phyloP scores from a whole-genome alignment of 2,329 filamentous ascomycete species.

The Ascochyta viciae-villosae region DNA sequence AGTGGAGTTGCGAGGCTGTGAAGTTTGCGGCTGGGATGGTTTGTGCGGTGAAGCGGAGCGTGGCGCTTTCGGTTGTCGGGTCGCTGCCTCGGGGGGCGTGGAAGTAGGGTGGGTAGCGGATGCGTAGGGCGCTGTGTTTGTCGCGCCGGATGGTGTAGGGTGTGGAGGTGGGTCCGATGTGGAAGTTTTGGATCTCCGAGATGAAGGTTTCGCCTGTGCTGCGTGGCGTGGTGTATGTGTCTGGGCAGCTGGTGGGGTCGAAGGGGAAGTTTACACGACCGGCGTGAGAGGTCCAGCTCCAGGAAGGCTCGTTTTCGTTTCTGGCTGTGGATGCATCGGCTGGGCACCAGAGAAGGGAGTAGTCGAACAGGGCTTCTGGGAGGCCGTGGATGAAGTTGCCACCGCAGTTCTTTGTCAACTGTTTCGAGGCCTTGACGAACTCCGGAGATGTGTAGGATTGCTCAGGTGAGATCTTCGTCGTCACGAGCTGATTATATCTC shows the following conservation, averaged over 20 bases:
- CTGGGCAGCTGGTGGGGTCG: constrained; percentile 42
- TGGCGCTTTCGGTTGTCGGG: constrained; percentile 26
- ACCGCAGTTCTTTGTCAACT: constrained; percentile 38
- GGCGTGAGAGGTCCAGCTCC: constrained; percentile 42
- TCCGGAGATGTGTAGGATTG: constrained; percentile 22
- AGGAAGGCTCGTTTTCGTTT: constrained; percentile 33
- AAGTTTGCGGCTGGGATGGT: constrained; percentile 38
- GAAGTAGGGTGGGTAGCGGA: constrained; percentile 37
- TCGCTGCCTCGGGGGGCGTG: constrained; percentile 32
- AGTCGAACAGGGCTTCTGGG: constrained; percentile 43
- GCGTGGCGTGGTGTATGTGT: constrained; percentile 29
- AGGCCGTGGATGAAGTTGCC: constrained; percentile 40
- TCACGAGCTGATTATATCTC: constrained; percentile 42
- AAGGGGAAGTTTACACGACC: constrained; percentile 44
- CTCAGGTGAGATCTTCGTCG: constrained; percentile 25
- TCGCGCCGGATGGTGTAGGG: constrained; percentile 41
- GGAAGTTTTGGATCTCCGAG: constrained; percentile 38
- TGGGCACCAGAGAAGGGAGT: constrained; percentile 45
- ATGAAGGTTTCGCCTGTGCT: constrained; percentile 35
- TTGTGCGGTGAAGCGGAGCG: constrained; percentile 34
- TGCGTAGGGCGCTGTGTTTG: constrained; percentile 30
- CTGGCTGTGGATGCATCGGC: constrained; percentile 24
- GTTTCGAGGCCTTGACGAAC: constrained; percentile 32
- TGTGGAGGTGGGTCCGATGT: constrained; percentile 29
- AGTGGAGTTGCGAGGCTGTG: constrained; percentile 33